Conservation (phyloP, 192 early-diverging fungal species). For the Podila verticillata region DNA sequence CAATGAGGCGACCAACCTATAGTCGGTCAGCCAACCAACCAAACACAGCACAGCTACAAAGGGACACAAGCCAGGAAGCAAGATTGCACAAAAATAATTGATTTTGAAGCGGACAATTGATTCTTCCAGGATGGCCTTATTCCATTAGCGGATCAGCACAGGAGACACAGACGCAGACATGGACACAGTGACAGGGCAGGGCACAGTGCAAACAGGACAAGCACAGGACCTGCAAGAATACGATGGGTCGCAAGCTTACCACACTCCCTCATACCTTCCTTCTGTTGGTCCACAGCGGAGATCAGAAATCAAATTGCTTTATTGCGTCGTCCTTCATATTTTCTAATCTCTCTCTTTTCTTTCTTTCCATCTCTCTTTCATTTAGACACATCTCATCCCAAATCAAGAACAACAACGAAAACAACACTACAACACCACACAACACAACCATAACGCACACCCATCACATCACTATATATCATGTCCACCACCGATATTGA, state of each 20-base stretch:
- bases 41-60: no score
- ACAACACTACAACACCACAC: slow-evolving; percentile 1
- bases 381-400: not conserved
- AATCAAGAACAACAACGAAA: slow-evolving; percentile 1
- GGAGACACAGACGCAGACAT: no score
- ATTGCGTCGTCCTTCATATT: not conserved
- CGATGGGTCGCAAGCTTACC: no score
- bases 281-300: slow-evolving; percentile 1
- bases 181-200: no score
- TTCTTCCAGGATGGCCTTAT: not conserved
- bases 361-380: not conserved
- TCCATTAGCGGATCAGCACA: not conserved
- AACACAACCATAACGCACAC: slow-evolving; percentile 11
- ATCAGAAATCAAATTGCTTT: not conserved
- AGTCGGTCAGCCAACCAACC: no score
- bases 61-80: not conserved
- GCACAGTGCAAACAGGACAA: no score
- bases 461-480: not conserved
- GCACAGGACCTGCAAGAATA: no score
- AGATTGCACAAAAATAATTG: not conserved
- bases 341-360: slow-evolving; percentile 4
- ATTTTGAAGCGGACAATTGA: not conserved
- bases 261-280: not conserved
- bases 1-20: no score
- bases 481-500: slow-evolving; percentile 17